These are phyloP conservation scores for Penicillium sp. DNA, from an alignment of 2,329 filamentous ascomycete species.

Conservation along the genomic window DNA sequence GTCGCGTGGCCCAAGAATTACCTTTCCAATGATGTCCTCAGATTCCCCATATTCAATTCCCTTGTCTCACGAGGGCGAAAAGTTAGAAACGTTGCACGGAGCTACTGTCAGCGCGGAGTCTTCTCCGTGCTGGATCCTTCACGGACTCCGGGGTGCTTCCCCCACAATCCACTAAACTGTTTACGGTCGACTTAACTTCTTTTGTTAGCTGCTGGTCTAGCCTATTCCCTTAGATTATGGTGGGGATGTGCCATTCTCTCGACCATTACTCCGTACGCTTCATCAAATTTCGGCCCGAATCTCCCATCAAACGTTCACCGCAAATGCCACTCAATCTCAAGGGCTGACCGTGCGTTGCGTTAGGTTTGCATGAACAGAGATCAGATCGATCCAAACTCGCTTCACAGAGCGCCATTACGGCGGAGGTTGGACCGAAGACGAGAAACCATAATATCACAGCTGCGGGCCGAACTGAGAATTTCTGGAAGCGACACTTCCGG, in stretches of 20 bases:
- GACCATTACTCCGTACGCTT: neutral
- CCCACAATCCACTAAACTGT: constrained; percentile 20
- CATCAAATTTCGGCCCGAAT: neutral
- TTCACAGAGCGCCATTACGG: neutral
- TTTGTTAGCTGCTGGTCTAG: neutral
- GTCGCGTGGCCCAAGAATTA: neutral
- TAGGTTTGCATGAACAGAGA: neutral
- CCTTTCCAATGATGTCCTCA: neutral
- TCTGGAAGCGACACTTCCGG: neutral
- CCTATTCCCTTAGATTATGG: neutral
- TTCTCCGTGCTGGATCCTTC: constrained; percentile 23
- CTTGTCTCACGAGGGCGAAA: neutral
- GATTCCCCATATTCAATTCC: neutral
- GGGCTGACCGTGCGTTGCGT: neutral
- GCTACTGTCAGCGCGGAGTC: constrained; percentile 17
- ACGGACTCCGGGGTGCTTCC: constrained; percentile 13
- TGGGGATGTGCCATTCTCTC: neutral
- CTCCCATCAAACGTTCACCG: neutral
- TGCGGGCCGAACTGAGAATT: constrained; percentile 4
- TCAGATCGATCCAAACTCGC: neutral
- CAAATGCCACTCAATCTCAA: neutral
- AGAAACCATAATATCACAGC: neutral
- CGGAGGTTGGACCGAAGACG: constrained; percentile 3
- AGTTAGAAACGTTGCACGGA: neutral
- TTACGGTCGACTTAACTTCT: constrained; percentile 1